These are phyloP conservation scores for Arabidopsis hybrid DNA, from an alignment of 441 rosid genomes.

Conservation along the genomic window DNA sequence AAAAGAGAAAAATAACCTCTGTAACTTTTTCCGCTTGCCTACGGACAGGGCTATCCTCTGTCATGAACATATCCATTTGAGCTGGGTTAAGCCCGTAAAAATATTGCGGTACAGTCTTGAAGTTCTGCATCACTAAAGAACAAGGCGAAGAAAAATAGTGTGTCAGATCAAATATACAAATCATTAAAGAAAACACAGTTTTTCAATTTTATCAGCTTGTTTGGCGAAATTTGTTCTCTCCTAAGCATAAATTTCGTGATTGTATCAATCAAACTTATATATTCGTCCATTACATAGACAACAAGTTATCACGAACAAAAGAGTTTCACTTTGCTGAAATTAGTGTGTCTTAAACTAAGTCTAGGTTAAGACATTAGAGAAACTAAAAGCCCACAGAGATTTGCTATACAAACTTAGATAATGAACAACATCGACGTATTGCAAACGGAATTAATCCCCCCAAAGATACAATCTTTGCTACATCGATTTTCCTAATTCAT, in stretches of 20 bases:
- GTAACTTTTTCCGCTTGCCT: conserved; percentile 70
- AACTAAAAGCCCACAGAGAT: background rate
- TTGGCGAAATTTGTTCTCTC: background rate
- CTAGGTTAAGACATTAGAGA: background rate
- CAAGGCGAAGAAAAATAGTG: background rate
- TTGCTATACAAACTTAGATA: background rate
- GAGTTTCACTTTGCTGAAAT: background rate
- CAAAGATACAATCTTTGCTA: background rate
- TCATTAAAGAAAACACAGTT: background rate
- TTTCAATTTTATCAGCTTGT: background rate
- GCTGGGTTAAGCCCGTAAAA: conserved; percentile 84
- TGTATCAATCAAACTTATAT: conserved; percentile 14
- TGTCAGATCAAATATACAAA: conserved; percentile 15
- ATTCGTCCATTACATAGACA: background rate
- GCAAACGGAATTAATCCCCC: background rate
- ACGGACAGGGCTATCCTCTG: conserved; percentile 76
- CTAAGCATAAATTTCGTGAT: background rate
- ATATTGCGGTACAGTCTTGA: conserved; percentile 71
- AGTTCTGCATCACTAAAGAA: conserved; percentile 76
- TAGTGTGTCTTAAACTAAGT: background rate
- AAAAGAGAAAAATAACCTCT: conserved; percentile 55
- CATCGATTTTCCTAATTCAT: background rate
- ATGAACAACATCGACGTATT: background rate
- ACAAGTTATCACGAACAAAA: background rate
- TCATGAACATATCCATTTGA: conserved; percentile 94